phyloP scores from a whole-genome alignment of 768 basidiomycete genomes.

The Amanita rimosa region DNA sequence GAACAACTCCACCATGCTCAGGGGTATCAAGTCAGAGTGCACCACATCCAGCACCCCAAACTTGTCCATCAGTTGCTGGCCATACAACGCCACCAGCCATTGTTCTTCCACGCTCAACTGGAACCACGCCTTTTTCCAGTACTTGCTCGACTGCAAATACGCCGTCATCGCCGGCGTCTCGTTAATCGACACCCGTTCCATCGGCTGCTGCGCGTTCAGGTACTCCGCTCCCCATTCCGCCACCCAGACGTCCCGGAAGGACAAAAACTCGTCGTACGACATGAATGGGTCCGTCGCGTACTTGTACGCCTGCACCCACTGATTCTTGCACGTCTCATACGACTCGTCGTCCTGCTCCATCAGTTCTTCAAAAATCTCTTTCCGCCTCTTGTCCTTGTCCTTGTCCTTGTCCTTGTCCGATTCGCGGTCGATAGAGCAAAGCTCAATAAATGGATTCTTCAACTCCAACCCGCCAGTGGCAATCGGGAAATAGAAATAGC shows the following conservation, averaged over 20 bases:
- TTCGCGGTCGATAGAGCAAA: conserved; percentile 16
- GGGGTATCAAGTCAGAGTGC: conserved; percentile 26
- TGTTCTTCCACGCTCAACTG: conserved; percentile 18
- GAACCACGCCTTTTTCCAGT: background rate
- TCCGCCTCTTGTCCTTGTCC: conserved; percentile 9
- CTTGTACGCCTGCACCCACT: background rate
- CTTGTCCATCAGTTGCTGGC: conserved; percentile 24
- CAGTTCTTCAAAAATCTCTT: conserved; percentile 11
- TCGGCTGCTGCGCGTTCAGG: conserved; percentile 1
- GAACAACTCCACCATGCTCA: conserved; percentile 29
- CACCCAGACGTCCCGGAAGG: conserved; percentile 10
- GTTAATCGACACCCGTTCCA: background rate
- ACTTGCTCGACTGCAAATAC: background rate
- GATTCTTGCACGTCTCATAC: conserved; percentile 16
- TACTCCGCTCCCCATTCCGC: conserved; percentile 8
- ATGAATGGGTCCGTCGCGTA: conserved; percentile 6
- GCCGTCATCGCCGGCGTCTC: background rate
- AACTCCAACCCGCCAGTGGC: conserved; percentile 25
- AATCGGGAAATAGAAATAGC: conserved; percentile 29
- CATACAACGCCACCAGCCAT: conserved; percentile 28
- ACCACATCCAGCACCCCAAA: conserved; percentile 29
- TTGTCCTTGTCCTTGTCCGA: conserved; percentile 13
- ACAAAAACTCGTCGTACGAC: conserved; percentile 8
- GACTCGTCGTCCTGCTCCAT: conserved; percentile 16
- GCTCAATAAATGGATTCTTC: conserved; percentile 17